phyloP scores from a whole-genome alignment of 345 rosid species.

The Salix purpurea region DNA sequence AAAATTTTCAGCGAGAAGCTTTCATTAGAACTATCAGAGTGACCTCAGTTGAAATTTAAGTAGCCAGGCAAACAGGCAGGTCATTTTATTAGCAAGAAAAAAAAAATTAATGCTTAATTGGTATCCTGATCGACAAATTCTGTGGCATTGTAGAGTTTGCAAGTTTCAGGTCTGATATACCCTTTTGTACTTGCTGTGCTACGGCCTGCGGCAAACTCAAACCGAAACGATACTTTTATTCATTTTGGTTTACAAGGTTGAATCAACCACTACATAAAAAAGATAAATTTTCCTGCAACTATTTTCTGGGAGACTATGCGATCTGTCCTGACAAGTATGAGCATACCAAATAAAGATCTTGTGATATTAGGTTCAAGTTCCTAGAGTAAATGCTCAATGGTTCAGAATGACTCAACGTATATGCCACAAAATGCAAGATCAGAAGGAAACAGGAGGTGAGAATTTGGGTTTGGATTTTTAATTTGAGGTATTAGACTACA shows the following conservation, averaged over 20 bases:
- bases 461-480: not conserved
- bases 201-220: not conserved
- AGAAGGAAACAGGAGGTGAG: not conserved
- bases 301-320: not conserved
- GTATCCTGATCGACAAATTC: not conserved
- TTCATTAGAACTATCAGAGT: not conserved
- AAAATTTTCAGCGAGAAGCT: not conserved
- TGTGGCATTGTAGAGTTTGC: not conserved
- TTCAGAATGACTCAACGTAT: not conserved
- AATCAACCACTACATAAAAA: too few relatives aligned
- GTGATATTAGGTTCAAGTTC: not conserved
- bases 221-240: too few relatives aligned
- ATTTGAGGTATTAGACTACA: not conserved
- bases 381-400: not conserved
- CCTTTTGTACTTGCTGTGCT: not conserved
- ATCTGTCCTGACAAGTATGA: not conserved
- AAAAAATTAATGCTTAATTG: not conserved
- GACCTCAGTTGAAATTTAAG: not conserved
- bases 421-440: not conserved
- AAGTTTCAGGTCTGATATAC: not conserved
- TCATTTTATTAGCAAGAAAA: not conserved
- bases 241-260: not conserved
- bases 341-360: not conserved
- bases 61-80: not conserved
- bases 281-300: too few relatives aligned